A percentile compares a stretch with the other conserved stretches of the same genome.
These are phyloP conservation scores for Stagonosporopsis vannaccii DNA, from an alignment of 2,329 filamentous ascomycete genomes.

Conservation along the genomic window DNA sequence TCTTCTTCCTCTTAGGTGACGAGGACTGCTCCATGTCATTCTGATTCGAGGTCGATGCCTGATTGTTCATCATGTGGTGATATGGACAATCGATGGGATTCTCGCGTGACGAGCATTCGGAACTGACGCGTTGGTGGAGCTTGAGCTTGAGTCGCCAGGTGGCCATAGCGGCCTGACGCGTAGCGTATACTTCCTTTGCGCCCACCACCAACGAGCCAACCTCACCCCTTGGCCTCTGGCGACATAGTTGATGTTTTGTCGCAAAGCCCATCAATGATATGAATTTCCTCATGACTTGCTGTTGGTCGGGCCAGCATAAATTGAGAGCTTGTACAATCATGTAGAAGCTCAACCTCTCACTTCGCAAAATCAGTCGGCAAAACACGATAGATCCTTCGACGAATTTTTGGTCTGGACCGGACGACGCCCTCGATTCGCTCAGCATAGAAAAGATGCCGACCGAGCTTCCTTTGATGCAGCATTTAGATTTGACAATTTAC, in stretches of 20 bases:
- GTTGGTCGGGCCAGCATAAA: not conserved
- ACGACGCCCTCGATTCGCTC: not conserved
- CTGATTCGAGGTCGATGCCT: constrained; percentile 22
- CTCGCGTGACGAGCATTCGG: constrained; percentile 6
- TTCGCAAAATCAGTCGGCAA: not conserved
- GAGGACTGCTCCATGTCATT: constrained; percentile 34
- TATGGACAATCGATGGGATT: constrained; percentile 15
- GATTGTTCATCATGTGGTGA: constrained; percentile 36
- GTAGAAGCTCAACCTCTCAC: not conserved
- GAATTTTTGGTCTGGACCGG: not conserved
- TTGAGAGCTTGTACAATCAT: not conserved
- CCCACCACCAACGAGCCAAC: not conserved
- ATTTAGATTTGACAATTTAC: too few species aligned
- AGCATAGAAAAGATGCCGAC: too few species aligned
- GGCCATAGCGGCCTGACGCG: too few species aligned
- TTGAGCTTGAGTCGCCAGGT: too few species aligned
- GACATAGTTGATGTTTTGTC: not conserved
- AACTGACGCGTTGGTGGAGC: too few species aligned
- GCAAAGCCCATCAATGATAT: too few species aligned
- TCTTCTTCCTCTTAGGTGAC: constrained; percentile 47
- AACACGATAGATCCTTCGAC: not conserved
- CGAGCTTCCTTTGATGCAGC: too few species aligned
- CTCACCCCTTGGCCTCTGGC: not conserved
- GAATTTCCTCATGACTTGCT: not conserved
- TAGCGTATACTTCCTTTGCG: not conserved